Conservation (phyloP, 2,329 filamentous ascomycete species). For the Curvularia sp. region DNA sequence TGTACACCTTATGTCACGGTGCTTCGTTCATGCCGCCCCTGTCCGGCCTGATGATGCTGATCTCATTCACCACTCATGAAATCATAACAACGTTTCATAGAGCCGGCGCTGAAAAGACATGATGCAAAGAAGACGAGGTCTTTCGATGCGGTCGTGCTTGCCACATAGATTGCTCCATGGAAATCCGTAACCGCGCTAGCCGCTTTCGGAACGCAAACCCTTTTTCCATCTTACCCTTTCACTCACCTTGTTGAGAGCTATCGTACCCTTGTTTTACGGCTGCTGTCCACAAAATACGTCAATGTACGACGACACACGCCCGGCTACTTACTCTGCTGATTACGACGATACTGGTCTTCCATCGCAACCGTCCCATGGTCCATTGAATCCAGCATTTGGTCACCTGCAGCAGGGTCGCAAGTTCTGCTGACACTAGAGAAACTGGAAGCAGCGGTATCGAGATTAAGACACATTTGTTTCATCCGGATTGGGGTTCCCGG, state of each 20-base stretch:
- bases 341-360: slow-evolving; percentile 4
- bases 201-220: neutral
- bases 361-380: neutral
- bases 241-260: slow-evolving; percentile 1
- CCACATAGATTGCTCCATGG: neutral
- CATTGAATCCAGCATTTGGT: neutral
- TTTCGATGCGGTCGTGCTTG: neutral
- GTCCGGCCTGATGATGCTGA: neutral
- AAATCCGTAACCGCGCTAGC: neutral
- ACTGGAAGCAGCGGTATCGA: neutral
- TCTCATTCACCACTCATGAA: neutral
- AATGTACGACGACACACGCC: slow-evolving; percentile 12
- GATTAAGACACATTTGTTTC: neutral
- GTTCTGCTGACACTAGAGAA: slow-evolving; percentile 7
- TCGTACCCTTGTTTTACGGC: neutral
- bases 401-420: neutral
- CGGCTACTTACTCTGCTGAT: slow-evolving; percentile 8
- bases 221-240: neutral
- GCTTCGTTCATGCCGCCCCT: neutral
- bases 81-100: neutral
- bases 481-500: neutral
- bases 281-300: neutral
- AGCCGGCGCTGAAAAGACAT: neutral
- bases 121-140: neutral
- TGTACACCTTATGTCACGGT: neutral